These are phyloP conservation scores for Dichomitus squalens DNA, from an alignment of 1,284 basidiomycete species.

Conservation along the genomic window DNA sequence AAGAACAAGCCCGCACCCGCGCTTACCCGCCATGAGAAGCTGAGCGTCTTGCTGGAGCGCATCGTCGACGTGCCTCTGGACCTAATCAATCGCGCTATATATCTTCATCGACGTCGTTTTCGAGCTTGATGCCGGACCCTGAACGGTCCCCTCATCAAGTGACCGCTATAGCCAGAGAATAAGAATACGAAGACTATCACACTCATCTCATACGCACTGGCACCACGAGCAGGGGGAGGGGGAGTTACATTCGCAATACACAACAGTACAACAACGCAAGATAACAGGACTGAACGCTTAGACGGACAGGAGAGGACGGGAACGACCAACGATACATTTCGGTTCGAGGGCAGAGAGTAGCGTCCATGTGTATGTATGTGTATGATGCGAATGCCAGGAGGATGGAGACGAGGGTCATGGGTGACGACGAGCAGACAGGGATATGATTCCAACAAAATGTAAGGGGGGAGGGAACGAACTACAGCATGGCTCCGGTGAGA, in stretches of 20 bases:
- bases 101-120: constrained; percentile 83
- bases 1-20: constrained; percentile 73
- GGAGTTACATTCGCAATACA: constrained; percentile 4
- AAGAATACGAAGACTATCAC: too few species aligned
- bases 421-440: not conserved
- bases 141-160: too few species aligned
- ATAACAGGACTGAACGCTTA: not conserved
- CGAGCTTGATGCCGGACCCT: too few species aligned
- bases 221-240: not conserved
- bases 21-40: constrained; percentile 85
- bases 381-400: constrained; percentile 1
- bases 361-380: constrained; percentile 6
- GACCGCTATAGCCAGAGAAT: too few species aligned
- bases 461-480: not conserved
- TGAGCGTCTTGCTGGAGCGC: constrained; percentile 85
- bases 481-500: too few species aligned
- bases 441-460: not conserved
- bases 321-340: constrained; percentile 25
- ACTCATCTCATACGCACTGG: not conserved
- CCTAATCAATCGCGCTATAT: constrained; percentile 88
- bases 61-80: constrained; percentile 84
- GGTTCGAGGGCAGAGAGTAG: constrained; percentile 1
- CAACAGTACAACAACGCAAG: constrained; percentile 8
- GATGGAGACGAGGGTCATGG: not conserved
- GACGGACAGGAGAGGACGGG: constrained; percentile 1